phyloP scores from a whole-genome alignment of 2,329 filamentous ascomycete species.

The Neonectria faginata region DNA sequence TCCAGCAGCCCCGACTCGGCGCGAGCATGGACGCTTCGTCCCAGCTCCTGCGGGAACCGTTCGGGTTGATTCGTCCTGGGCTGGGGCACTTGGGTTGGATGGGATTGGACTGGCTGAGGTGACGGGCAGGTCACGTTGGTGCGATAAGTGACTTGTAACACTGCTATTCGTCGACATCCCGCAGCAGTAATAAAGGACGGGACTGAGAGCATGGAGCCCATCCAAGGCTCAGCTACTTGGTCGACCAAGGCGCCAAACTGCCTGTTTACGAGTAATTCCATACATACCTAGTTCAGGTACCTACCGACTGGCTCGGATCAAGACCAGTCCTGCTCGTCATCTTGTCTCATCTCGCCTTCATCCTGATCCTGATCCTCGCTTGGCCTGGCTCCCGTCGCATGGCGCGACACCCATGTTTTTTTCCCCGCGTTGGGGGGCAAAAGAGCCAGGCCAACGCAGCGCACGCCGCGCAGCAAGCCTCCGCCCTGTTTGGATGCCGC shows the following conservation, averaged over 20 bases:
- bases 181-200: slow-evolving; percentile 24
- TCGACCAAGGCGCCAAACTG: slow-evolving; percentile 12
- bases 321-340: slow-evolving; percentile 13
- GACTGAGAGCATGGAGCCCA: slow-evolving; percentile 28
- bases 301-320: too few relatives aligned
- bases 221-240: slow-evolving; percentile 2
- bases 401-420: slow-evolving; percentile 26
- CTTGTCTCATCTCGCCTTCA: slow-evolving; percentile 6
- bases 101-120: slow-evolving; percentile 17
- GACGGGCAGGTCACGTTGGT: slow-evolving; percentile 29
- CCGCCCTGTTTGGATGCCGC: slow-evolving; percentile 17
- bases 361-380: slow-evolving; percentile 3
- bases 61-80: slow-evolving; percentile 1
- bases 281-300: too few relatives aligned
- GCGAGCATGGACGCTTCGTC: not conserved
- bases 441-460: slow-evolving; percentile 19
- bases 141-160: slow-evolving; percentile 43
- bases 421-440: slow-evolving; percentile 25
- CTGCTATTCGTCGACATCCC: slow-evolving; percentile 35
- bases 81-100: slow-evolving; percentile 7
- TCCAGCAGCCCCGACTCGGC: slow-evolving; percentile 11
- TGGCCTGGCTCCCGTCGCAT: slow-evolving; percentile 17
- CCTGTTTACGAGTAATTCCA: too few relatives aligned
- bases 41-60: not conserved
- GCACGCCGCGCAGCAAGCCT: slow-evolving; percentile 13